Evolutionary conservation across 441 rosid genomes (phyloP).

Genomic region (Adansonia madagascariensis): DNA sequence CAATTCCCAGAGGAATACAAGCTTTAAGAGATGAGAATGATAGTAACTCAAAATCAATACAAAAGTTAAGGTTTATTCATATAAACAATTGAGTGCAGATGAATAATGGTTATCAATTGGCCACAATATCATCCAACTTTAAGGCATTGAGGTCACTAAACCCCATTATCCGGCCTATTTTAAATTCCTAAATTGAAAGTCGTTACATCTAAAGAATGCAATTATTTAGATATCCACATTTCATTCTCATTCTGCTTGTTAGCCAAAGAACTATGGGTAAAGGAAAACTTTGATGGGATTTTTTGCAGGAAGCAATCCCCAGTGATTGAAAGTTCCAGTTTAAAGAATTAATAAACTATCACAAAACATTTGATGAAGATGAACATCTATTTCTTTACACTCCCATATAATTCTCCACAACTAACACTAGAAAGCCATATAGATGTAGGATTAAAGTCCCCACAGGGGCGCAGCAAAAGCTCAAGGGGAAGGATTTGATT

Average conservation of each 20-base stretch:
- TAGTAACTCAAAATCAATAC: neutral
- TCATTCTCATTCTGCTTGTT: neutral
- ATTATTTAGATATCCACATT: conserved; percentile 1
- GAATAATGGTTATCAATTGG: neutral
- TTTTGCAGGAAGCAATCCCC: conserved; percentile 5
- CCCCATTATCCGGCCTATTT: neutral
- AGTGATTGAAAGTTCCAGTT: neutral
- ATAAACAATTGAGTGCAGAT: neutral
- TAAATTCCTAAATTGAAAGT: conserved; percentile 13
- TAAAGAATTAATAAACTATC: neutral
- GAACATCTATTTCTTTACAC: too few species aligned
- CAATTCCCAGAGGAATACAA: neutral
- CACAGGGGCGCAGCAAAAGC: neutral
- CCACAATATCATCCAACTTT: neutral
- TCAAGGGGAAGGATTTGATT: conserved; percentile 1
- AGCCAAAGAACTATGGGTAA: neutral
- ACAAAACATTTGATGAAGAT: neutral
- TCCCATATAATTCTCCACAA: neutral
- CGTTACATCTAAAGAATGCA: neutral
- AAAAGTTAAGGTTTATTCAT: neutral
- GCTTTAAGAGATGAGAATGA: neutral
- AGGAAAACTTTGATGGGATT: neutral
- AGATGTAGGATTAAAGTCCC: neutral
- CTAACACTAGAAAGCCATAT: neutral
- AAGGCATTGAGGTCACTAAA: conserved; percentile 2